Evolutionary conservation across 306 rosid genomes (phyloP).

Genomic region (Quercus berberidifolia): DNA sequence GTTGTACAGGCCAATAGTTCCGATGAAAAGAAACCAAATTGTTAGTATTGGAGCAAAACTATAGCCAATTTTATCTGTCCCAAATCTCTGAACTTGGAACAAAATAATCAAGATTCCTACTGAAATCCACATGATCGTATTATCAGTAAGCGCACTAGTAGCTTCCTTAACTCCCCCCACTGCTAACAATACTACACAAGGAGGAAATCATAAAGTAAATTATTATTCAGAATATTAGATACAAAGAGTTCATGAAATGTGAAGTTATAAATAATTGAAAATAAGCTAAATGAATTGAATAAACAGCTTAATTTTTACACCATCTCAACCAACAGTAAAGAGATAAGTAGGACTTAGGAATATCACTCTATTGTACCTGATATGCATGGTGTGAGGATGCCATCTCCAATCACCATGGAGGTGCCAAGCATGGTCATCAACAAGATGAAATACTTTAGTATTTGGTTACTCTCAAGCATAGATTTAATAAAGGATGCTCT

Average conservation of each 20-base stretch:
- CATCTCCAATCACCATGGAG: conserved; percentile 45
- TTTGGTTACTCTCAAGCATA: conserved; percentile 13
- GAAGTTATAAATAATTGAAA: too few species aligned
- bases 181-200: conserved; percentile 13
- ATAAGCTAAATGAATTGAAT: too few species aligned
- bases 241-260: neutral
- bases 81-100: conserved; percentile 37
- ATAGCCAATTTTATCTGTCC: conserved; percentile 47
- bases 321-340: too few species aligned
- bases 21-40: conserved; percentile 30
- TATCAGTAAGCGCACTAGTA: conserved; percentile 2
- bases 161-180: conserved; percentile 25
- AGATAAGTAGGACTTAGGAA: too few species aligned
- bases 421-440: conserved; percentile 37
- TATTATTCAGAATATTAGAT: neutral
- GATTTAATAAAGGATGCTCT: conserved; percentile 23
- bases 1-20: conserved; percentile 35
- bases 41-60: conserved; percentile 38
- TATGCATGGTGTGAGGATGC: conserved; percentile 37
- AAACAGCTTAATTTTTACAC: too few species aligned
- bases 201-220: neutral
- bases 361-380: conserved; percentile 21
- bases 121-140: conserved; percentile 32
- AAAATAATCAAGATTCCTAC: conserved; percentile 25
- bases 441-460: conserved; percentile 10